Conservation (phyloP, 192 early-diverging fungal genomes). For the Phycomyces nitens region DNA sequence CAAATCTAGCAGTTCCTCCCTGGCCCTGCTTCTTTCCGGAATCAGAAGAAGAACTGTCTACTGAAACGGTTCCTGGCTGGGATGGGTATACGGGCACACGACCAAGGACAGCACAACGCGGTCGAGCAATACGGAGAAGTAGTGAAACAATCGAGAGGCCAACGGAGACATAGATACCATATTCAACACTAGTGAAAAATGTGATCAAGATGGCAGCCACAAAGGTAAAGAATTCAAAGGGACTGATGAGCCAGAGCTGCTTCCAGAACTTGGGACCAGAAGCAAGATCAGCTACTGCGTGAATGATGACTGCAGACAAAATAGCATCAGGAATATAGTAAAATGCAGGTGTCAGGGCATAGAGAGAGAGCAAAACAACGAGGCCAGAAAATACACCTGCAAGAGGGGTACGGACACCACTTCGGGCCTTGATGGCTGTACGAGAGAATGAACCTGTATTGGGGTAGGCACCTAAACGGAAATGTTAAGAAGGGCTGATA, state of each 20-base stretch:
- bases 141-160: constrained; percentile 68
- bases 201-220: constrained; percentile 53
- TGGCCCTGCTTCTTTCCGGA: background rate
- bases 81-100: constrained; percentile 28
- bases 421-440: constrained; percentile 86
- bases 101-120: constrained; percentile 49
- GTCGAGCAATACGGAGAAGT: constrained; percentile 75
- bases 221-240: constrained; percentile 54
- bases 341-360: constrained; percentile 80
- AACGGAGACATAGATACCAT: constrained; percentile 76
- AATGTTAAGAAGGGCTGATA: too few relatives aligned
- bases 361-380: constrained; percentile 81
- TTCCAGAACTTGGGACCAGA: constrained; percentile 54
- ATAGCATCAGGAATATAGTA: constrained; percentile 82
- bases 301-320: constrained; percentile 85
- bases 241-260: constrained; percentile 48
- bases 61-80: too few relatives aligned
- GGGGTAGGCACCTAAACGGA: constrained; percentile 58
- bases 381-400: constrained; percentile 77
- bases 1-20: background rate
- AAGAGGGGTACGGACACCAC: constrained; percentile 81
- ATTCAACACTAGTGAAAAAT: constrained; percentile 59
- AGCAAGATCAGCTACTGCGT: constrained; percentile 79
- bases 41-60: too few relatives aligned
- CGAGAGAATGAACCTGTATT: constrained; percentile 94